These are phyloP conservation scores for Rickenella mellea DNA, from an alignment of 768 basidiomycete genomes.

Conservation along the genomic window DNA sequence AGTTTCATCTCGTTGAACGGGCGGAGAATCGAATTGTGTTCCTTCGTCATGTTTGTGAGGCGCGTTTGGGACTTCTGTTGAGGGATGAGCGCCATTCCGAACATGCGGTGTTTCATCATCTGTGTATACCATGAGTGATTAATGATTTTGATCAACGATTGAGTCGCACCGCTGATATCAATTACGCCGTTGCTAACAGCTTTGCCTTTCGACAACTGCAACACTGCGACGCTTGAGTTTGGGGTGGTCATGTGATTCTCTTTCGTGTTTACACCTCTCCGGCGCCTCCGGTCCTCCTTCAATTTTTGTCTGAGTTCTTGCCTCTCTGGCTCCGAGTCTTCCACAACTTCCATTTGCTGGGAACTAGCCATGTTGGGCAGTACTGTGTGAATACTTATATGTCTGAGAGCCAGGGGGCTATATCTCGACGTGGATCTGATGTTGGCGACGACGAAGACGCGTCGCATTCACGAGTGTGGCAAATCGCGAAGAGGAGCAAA, in stretches of 20 bases:
- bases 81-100: too few species aligned
- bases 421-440: not conserved
- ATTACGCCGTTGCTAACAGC: conserved; percentile 8
- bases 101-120: too few species aligned
- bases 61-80: too few species aligned
- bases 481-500: too few species aligned
- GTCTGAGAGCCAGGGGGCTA: too few species aligned
- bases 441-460: not conserved
- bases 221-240: conserved; percentile 6
- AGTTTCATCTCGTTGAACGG: too few species aligned
- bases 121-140: too few species aligned
- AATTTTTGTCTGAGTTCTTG: conserved; percentile 24
- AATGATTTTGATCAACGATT: too few species aligned
- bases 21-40: too few species aligned
- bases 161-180: conserved; percentile 15
- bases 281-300: conserved; percentile 15
- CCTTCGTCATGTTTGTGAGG: too few species aligned
- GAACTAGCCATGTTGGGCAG: not conserved
- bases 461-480: not conserved
- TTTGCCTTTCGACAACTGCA: conserved; percentile 1
- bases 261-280: conserved; percentile 10
- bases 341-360: conserved; percentile 33
- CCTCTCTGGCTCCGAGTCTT: conserved; percentile 68
- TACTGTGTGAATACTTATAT: too few species aligned
- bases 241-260: not conserved